A percentile compares a stretch with the other conserved stretches of the same genome.
Evolutionary conservation across 106 monocot species (phyloP).

Genomic region (Platanthera zijinensis): DNA sequence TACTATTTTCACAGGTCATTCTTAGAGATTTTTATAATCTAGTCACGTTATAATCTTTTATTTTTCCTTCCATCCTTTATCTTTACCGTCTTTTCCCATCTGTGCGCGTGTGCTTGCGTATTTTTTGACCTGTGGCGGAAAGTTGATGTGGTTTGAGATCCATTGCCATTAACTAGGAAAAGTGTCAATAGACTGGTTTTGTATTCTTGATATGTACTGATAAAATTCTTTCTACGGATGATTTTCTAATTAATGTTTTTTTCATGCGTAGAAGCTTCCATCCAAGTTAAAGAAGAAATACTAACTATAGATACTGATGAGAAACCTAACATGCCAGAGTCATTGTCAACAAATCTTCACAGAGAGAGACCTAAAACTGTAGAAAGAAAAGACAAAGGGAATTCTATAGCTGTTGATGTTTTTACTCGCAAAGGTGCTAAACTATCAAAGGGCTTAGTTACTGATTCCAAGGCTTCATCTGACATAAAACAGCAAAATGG

Average conservation of each 20-base stretch:
- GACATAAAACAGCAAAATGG: conserved; percentile 41
- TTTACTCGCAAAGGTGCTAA: conserved; percentile 44
- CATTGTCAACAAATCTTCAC: conserved; percentile 22
- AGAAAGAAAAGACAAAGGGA: conserved; percentile 36
- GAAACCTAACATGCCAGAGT: conserved; percentile 39
- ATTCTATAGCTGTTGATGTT: conserved; percentile 19
- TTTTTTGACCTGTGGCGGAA: not conserved
- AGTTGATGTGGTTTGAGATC: not conserved
- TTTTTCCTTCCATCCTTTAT: not conserved
- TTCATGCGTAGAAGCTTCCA: conserved; percentile 59
- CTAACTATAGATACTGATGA: conserved; percentile 33
- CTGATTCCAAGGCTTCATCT: conserved; percentile 33
- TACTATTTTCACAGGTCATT: too few species aligned
- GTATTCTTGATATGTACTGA: not conserved
- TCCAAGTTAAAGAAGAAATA: conserved; percentile 78
- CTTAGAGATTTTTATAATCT: too few species aligned
- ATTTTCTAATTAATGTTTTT: not conserved
- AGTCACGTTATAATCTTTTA: too few species aligned
- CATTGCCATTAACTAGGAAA: not conserved
- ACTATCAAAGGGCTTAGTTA: conserved; percentile 21
- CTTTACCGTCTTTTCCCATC: too few species aligned
- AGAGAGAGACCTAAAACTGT: conserved; percentile 38
- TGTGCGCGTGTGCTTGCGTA: not conserved
- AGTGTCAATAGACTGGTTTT: not conserved
- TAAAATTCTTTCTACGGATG: not conserved